A percentile compares a stretch with the other conserved stretches of the same genome.
phyloP scores from a whole-genome alignment of 805 yeast genomes.

The Yarrowia yakushimensis region DNA sequence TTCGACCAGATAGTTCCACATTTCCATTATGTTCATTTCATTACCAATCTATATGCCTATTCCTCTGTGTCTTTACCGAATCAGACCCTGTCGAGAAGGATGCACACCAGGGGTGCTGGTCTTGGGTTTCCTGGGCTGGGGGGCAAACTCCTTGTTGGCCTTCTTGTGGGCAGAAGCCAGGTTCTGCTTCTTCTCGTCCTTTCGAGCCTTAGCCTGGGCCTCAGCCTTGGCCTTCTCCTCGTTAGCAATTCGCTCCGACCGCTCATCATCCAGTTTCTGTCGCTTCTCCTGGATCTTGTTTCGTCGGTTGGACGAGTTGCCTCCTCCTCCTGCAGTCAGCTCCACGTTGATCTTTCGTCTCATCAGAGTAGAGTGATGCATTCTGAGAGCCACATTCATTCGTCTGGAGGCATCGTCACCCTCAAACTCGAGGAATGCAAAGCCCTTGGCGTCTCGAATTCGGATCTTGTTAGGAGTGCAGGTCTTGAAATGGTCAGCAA shows the following conservation, averaged over 20 bases:
- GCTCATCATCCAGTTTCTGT: constrained; percentile 65
- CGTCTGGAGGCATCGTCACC: constrained; percentile 66
- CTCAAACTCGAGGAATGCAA: constrained; percentile 84
- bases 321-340: constrained; percentile 97
- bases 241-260: constrained; percentile 55
- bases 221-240: constrained; percentile 37
- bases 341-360: constrained; percentile 88
- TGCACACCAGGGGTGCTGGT: constrained; percentile 40
- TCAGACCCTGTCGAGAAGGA: constrained; percentile 61
- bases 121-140: constrained; percentile 5
- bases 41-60: not conserved
- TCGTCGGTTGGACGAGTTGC: constrained; percentile 60
- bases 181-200: constrained; percentile 26
- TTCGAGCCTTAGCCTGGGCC: constrained; percentile 23
- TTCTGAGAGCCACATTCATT: constrained; percentile 78
- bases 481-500: constrained; percentile 68
- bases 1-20: too few relatives aligned
- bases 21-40: not conserved
- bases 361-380: constrained; percentile 71
- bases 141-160: constrained; percentile 18
- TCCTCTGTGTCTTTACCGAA: constrained; percentile 34
- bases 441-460: constrained; percentile 69
- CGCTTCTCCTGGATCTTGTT: constrained; percentile 78
- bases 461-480: constrained; percentile 69
- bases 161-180: constrained; percentile 17